Percentiles rank a stretch among this genome's conserved stretches.
Evolutionary conservation across 345 rosid species (phyloP).

Genomic region (Eucalyptus pauciflora): DNA sequence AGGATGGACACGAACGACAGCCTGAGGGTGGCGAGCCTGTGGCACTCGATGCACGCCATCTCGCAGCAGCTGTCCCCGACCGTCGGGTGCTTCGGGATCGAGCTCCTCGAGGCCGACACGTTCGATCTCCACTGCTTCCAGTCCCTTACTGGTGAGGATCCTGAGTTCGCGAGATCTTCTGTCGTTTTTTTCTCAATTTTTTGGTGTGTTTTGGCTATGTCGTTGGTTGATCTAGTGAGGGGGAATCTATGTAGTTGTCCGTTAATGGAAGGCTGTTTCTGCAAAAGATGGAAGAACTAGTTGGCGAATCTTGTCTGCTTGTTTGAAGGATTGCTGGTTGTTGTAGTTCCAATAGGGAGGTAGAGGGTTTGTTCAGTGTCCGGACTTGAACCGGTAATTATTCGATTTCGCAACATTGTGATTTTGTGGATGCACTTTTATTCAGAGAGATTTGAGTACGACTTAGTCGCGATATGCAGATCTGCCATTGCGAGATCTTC

Average conservation of each 20-base stretch:
- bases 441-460: neutral
- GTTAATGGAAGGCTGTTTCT: neutral
- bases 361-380: neutral
- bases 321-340: neutral
- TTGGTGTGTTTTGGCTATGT: neutral
- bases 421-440: neutral
- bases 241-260: neutral
- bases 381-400: neutral
- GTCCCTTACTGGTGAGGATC: constrained; percentile 62
- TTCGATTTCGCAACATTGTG: neutral
- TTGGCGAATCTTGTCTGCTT: neutral
- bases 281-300: neutral
- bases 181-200: neutral
- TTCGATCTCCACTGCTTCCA: constrained; percentile 97
- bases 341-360: neutral
- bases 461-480: neutral
- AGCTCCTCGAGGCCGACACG: constrained; percentile 90
- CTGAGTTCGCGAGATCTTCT: neutral
- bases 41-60: constrained; percentile 99
- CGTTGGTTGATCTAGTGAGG: neutral
- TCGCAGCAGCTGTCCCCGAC: constrained; percentile 96
- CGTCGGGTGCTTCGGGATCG: constrained; percentile 82
- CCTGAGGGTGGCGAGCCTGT: constrained; percentile 94
- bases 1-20: constrained; percentile 98
- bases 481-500: neutral